Conservation (phyloP, 2,329 filamentous ascomycete species). For the Fusarium paranaense region DNA sequence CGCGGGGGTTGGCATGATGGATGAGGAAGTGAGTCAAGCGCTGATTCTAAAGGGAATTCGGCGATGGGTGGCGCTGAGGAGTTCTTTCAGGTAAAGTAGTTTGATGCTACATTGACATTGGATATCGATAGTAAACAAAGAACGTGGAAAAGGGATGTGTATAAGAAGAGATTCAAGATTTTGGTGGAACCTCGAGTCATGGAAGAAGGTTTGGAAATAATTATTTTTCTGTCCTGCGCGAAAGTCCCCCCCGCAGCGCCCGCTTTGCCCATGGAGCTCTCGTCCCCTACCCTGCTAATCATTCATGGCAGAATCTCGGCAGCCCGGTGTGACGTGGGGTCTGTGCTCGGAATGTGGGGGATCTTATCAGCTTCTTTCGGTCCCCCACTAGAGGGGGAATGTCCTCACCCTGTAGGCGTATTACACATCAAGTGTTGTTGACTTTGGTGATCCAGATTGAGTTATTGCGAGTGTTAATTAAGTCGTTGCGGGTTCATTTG, state of each 20-base stretch:
- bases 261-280: slow-evolving; percentile 31
- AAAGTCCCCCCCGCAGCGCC: slow-evolving; percentile 27
- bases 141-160: neutral
- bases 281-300: slow-evolving; percentile 38
- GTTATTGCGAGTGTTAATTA: neutral
- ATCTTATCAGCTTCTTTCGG: slow-evolving; percentile 35
- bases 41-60: neutral
- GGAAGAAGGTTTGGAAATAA: slow-evolving; percentile 31
- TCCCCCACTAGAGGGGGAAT: slow-evolving; percentile 12
- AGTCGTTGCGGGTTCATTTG: neutral
- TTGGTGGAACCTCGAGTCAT: slow-evolving; percentile 13
- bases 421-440: neutral
- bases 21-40: slow-evolving; percentile 35
- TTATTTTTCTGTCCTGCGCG: slow-evolving; percentile 39
- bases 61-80: neutral
- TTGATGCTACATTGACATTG: slow-evolving; percentile 45
- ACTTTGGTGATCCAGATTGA: neutral
- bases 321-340: neutral
- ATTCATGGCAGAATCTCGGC: slow-evolving; percentile 19
- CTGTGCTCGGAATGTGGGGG: slow-evolving; percentile 28
- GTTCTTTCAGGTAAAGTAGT: slow-evolving; percentile 3
- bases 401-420: slow-evolving; percentile 21
- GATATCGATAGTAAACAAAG: neutral
- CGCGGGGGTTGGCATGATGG: slow-evolving; percentile 46
- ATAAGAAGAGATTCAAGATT: slow-evolving; percentile 14